Evolutionary conservation across 2,329 filamentous ascomycete genomes (phyloP).

Genomic region (Fusarium gaditjirri): DNA sequence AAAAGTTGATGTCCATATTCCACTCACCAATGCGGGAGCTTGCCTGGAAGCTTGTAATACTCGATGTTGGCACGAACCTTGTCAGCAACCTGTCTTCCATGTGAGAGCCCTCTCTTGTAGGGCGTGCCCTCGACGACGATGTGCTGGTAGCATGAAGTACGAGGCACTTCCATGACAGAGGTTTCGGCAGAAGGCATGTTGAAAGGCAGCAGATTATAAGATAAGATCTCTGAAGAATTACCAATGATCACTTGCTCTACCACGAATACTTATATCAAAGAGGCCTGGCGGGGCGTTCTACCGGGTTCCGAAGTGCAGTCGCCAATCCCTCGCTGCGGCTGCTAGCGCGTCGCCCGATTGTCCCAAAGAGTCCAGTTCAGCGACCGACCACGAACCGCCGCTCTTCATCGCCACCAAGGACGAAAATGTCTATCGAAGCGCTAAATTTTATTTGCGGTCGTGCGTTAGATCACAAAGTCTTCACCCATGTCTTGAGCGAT

Average conservation of each 20-base stretch:
- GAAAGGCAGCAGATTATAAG: accelerated
- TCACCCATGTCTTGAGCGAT: background rate
- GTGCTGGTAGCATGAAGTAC: background rate
- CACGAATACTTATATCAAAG: background rate
- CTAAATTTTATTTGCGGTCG: background rate
- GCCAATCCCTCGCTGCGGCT: accelerated
- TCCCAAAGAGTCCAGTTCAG: background rate
- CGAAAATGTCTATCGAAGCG: background rate
- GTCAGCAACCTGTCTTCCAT: background rate
- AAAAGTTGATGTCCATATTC: too few species aligned
- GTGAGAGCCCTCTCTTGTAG: background rate
- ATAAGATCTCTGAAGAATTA: background rate
- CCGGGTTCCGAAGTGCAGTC: background rate
- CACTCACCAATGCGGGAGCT: background rate
- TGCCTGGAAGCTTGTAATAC: background rate
- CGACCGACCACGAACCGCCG: background rate
- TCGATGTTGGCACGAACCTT: background rate
- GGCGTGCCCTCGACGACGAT: background rate
- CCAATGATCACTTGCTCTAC: accelerated
- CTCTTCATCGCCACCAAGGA: accelerated
- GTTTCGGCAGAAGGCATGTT: background rate
- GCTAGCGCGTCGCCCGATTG: background rate
- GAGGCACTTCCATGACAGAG: background rate
- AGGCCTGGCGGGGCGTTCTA: background rate
- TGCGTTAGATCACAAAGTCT: background rate